Percentiles rank a stretch among this genome's conserved stretches.
phyloP scores from a whole-genome alignment of 2,329 filamentous ascomycete species.

The Colletotrichum horii region DNA sequence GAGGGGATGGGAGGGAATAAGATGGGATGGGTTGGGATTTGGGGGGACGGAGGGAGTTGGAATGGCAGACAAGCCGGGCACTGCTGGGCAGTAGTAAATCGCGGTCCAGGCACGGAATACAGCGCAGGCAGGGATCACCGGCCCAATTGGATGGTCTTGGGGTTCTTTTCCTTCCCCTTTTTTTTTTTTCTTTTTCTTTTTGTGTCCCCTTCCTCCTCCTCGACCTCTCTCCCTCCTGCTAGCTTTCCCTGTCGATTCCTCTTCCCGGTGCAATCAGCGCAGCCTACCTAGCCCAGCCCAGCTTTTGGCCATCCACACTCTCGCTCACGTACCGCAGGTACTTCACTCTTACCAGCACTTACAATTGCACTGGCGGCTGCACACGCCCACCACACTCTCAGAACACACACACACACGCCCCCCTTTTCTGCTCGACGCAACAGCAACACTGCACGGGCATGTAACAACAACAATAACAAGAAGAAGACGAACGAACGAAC shows the following conservation, averaged over 20 bases:
- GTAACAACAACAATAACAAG: too few species aligned
- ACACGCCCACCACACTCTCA: background rate
- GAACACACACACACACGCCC: background rate
- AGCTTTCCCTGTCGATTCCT: background rate
- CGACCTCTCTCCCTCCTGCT: background rate
- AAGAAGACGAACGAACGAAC: too few species aligned
- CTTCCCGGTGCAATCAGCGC: background rate
- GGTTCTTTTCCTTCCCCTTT: background rate
- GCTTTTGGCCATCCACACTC: background rate
- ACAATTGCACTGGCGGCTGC: background rate
- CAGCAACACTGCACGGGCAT: background rate
- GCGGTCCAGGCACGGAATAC: background rate
- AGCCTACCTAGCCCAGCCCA: background rate
- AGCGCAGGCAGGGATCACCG: background rate
- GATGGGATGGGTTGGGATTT: constrained; percentile 13
- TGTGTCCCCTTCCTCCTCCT: background rate
- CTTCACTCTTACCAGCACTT: background rate
- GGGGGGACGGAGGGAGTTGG: constrained; percentile 1
- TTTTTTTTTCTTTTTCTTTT: background rate
- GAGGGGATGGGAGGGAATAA: background rate
- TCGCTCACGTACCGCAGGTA: too few species aligned
- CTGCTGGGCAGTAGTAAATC: constrained; percentile 10
- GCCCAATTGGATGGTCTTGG: background rate
- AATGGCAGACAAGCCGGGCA: constrained; percentile 7
- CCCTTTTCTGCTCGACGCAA: background rate